Evolutionary conservation across 768 basidiomycete genomes (phyloP).

Genomic region (Leccinum variicolor): DNA sequence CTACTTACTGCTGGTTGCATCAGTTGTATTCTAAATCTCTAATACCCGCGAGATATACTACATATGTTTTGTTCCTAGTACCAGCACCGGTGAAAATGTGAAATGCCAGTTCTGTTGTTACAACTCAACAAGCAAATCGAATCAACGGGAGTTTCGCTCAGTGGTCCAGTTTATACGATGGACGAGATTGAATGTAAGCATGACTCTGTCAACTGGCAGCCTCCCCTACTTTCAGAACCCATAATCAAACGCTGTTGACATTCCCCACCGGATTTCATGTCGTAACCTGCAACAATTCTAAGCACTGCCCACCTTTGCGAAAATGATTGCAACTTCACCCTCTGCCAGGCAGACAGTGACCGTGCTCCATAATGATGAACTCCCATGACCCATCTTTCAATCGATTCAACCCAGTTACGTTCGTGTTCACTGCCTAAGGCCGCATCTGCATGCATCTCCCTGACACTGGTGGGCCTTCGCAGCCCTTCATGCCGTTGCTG

Average conservation of each 20-base stretch:
- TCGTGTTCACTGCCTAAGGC: constrained; percentile 1
- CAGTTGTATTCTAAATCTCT: background rate
- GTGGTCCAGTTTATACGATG: no score
- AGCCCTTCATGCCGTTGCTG: constrained; percentile 10
- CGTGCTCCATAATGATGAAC: no score
- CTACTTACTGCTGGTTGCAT: background rate
- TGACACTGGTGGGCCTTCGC: background rate
- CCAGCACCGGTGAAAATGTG: background rate
- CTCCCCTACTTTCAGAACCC: background rate
- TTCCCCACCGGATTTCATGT: constrained; percentile 2
- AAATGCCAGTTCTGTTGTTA: background rate
- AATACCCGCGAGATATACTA: background rate
- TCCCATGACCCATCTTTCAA: background rate
- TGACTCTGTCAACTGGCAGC: no score
- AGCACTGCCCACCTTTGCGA: constrained; percentile 9
- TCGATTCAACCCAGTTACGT: constrained; percentile 12
- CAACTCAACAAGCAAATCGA: no score
- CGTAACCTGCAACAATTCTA: constrained; percentile 1
- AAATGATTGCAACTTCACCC: constrained; percentile 7
- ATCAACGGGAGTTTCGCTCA: no score
- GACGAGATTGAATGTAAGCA: no score
- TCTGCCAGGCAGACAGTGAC: no score
- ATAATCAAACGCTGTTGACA: background rate
- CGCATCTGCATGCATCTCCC: no score
- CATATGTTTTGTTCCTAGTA: background rate